Conservation (phyloP, 2,329 filamentous ascomycete genomes). For the Diaporthe sp. region DNA sequence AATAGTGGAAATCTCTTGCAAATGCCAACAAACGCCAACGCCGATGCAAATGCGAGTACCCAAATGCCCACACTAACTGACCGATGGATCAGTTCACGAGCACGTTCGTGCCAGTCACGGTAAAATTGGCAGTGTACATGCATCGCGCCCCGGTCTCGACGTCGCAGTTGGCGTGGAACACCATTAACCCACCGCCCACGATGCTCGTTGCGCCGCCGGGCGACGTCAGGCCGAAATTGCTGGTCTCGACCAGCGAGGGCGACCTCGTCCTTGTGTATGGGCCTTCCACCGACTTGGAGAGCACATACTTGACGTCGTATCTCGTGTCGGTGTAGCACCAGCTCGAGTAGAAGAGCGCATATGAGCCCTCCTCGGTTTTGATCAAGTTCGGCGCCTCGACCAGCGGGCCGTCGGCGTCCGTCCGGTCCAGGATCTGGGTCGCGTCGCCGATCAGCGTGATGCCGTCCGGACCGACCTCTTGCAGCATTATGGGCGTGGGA, state of each 20-base stretch:
- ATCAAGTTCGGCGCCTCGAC: conserved; percentile 73
- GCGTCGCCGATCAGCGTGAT: conserved; percentile 66
- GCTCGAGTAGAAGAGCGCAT: conserved; percentile 74
- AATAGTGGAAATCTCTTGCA: conserved; percentile 26
- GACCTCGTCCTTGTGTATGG: conserved; percentile 36
- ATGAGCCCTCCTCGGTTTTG: conserved; percentile 60
- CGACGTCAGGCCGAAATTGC: conserved; percentile 37
- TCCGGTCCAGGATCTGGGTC: conserved; percentile 61
- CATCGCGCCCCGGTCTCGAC: conserved; percentile 36
- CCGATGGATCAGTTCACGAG: conserved; percentile 27
- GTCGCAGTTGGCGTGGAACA: conserved; percentile 41
- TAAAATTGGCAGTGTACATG: conserved; percentile 40
- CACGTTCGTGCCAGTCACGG: conserved; percentile 35
- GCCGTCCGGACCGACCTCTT: conserved; percentile 65
- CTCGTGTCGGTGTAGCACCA: conserved; percentile 68
- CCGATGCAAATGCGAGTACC: conserved; percentile 4
- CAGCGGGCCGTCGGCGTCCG: conserved; percentile 63
- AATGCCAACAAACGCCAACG: conserved; percentile 32
- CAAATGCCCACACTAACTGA: conserved; percentile 1
- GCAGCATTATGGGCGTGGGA: conserved; percentile 70
- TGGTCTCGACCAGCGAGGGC: conserved; percentile 33
- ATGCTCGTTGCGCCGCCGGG: conserved; percentile 41
- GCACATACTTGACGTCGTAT: conserved; percentile 75
- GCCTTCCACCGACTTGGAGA: conserved; percentile 44
- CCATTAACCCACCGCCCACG: conserved; percentile 31